Evolutionary conservation across 2,329 filamentous ascomycete species (phyloP).

Genomic region (Cladophialophora carrionii): DNA sequence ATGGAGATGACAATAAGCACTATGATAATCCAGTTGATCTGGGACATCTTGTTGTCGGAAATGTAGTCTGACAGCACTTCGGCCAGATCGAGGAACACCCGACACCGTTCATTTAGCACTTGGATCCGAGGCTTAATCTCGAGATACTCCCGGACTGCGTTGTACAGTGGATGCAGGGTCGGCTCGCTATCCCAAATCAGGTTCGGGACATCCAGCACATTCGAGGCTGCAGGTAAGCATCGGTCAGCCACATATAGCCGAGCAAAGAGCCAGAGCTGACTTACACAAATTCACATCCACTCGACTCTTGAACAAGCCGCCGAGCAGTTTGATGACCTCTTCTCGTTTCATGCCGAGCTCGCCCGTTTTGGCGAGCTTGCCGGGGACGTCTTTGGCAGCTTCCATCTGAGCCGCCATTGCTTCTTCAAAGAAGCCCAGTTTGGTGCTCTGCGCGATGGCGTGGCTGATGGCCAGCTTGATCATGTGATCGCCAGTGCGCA

Average conservation of each 20-base stretch:
- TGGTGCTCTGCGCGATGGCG: constrained; percentile 95
- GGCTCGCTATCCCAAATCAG: constrained; percentile 99
- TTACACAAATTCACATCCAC: constrained; percentile 98
- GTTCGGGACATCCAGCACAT: constrained; percentile 92
- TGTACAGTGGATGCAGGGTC: constrained; percentile 90
- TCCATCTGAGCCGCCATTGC: constrained; percentile 93
- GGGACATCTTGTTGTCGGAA: constrained; percentile 91
- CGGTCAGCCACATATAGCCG: constrained; percentile 19
- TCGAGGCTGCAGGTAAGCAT: constrained; percentile 66
- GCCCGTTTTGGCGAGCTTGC: constrained; percentile 83
- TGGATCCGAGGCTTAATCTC: constrained; percentile 96
- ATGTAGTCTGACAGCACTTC: constrained; percentile 93
- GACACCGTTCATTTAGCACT: constrained; percentile 94
- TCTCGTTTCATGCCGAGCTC: constrained; percentile 87
- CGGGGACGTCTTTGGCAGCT: constrained; percentile 88
- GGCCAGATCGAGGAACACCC: constrained; percentile 92
- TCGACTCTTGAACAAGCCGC: constrained; percentile 85
- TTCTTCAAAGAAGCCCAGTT: constrained; percentile 94
- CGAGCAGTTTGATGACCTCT: constrained; percentile 90
- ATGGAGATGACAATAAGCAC: constrained; percentile 90
- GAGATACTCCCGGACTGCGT: constrained; percentile 92
- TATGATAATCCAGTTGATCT: constrained; percentile 93
- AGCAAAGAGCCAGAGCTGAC: constrained; percentile 31
- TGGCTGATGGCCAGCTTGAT: constrained; percentile 70
- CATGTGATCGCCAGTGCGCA: constrained; percentile 95